A percentile compares a stretch with the other conserved stretches of the same genome.
phyloP scores from a whole-genome alignment of 441 rosid genomes.

The Biscutella laevigata region DNA sequence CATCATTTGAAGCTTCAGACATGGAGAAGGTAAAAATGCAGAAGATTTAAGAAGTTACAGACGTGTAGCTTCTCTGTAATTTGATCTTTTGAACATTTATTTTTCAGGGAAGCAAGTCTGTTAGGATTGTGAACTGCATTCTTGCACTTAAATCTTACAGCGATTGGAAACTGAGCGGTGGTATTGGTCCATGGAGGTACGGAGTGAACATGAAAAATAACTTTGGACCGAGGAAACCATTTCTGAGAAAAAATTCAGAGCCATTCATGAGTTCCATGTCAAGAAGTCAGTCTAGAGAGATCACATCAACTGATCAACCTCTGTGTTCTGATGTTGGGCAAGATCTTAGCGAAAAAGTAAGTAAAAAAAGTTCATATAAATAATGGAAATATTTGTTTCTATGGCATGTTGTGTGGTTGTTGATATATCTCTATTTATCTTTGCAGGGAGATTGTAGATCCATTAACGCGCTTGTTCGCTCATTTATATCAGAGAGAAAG shows the following conservation, averaged over 20 bases:
- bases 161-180: constrained; percentile 58
- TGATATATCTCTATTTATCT: constrained; percentile 3
- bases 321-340: constrained; percentile 24
- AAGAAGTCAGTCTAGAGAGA: constrained; percentile 31
- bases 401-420: background rate
- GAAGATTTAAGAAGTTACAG: background rate
- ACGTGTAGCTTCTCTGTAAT: background rate
- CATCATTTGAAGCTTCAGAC: constrained; percentile 62
- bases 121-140: constrained; percentile 52
- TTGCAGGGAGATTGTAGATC: constrained; percentile 52
- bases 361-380: constrained; percentile 18
- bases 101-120: constrained; percentile 54
- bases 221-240: constrained; percentile 33
- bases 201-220: constrained; percentile 30
- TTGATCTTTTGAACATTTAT: background rate
- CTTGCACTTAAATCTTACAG: constrained; percentile 53
- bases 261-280: constrained; percentile 41
- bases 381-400: constrained; percentile 6
- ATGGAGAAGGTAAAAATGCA: constrained; percentile 41
- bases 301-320: constrained; percentile 26
- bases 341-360: constrained; percentile 40
- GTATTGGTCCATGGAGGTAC: constrained; percentile 41
- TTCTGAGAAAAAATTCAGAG: constrained; percentile 41
- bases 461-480: constrained; percentile 45
- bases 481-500: constrained; percentile 54